Percentiles rank a stretch among this genome's conserved stretches.
Conservation (phyloP, 768 basidiomycete genomes). For the Agaricus sinodeliciosus region DNA sequence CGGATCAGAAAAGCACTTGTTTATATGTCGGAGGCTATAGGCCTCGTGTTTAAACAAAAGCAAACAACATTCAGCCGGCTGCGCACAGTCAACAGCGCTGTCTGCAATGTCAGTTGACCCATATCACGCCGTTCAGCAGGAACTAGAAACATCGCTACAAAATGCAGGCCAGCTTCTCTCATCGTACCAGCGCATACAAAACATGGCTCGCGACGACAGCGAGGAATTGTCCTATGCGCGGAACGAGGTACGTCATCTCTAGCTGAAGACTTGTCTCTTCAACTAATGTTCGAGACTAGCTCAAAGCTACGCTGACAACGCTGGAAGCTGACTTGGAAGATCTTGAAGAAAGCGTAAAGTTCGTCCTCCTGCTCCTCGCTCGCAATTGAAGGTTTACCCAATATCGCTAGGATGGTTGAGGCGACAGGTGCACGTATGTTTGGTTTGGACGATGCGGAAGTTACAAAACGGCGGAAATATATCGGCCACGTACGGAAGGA, state of each 20-base stretch:
- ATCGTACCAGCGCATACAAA: conserved; percentile 74
- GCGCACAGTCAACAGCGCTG: background rate
- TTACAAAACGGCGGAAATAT: conserved; percentile 68
- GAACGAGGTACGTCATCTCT: conserved; percentile 51
- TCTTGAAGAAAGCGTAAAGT: conserved; percentile 92
- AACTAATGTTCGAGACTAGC: conserved; percentile 28
- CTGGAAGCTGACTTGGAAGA: conserved; percentile 88
- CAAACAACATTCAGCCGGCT: background rate
- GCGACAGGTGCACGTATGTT: conserved; percentile 78
- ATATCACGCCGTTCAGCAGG: conserved; percentile 81
- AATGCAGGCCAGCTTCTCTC: conserved; percentile 64
- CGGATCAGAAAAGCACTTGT: background rate
- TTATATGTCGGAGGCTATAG: background rate
- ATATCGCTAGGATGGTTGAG: conserved; percentile 67
- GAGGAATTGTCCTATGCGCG: conserved; percentile 78
- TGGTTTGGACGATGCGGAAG: conserved; percentile 74
- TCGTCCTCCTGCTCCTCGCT: conserved; percentile 16
- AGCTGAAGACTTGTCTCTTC: background rate
- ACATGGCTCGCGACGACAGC: conserved; percentile 64
- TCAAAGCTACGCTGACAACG: conserved; percentile 69
- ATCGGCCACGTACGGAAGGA: conserved; percentile 68
- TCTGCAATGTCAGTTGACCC: conserved; percentile 69
- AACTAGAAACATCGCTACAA: conserved; percentile 72
- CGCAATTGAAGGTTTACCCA: background rate
- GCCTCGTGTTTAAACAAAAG: background rate